Conservation (phyloP, 2,329 filamentous ascomycete genomes). For the Beauveria medogensis region DNA sequence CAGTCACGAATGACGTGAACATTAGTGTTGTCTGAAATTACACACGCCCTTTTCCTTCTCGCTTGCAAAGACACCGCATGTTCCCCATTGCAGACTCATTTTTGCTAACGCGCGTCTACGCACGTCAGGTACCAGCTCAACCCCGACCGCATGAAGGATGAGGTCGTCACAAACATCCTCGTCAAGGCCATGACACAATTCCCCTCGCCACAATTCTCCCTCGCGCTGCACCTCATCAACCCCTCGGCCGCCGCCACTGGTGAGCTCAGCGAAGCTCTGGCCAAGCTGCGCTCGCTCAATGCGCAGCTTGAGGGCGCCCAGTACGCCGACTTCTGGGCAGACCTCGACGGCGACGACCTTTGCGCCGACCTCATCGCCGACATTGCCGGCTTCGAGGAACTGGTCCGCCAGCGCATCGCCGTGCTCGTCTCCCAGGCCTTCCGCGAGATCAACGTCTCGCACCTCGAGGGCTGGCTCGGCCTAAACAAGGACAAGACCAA, state of each 20-base stretch:
- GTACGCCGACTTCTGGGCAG: constrained; percentile 89
- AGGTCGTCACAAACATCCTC: constrained; percentile 97
- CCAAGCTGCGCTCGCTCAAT: constrained; percentile 78
- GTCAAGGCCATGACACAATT: constrained; percentile 97
- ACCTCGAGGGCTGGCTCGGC: constrained; percentile 70
- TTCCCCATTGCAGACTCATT: background rate
- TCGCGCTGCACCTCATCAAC: constrained; percentile 88
- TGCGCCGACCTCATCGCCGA: constrained; percentile 95
- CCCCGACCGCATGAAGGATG: constrained; percentile 92
- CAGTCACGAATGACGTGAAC: constrained; percentile 55
- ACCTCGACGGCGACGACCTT: constrained; percentile 85
- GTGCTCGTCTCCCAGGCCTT: constrained; percentile 76
- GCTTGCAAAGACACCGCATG: background rate
- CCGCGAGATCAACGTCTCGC: constrained; percentile 59
- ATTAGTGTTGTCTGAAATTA: constrained; percentile 22
- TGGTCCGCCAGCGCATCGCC: constrained; percentile 84
- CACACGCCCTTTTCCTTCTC: background rate
- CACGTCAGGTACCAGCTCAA: constrained; percentile 90
- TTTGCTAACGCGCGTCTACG: background rate
- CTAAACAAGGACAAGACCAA: constrained; percentile 58
- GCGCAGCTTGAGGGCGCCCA: constrained; percentile 82
- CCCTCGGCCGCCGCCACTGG: constrained; percentile 59
- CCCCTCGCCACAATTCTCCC: constrained; percentile 89
- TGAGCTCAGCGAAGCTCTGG: constrained; percentile 81
- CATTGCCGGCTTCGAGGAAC: constrained; percentile 88